Evolutionary conservation across 768 basidiomycete species (phyloP).

Genomic region (Gloeopeniophorella convolvens): DNA sequence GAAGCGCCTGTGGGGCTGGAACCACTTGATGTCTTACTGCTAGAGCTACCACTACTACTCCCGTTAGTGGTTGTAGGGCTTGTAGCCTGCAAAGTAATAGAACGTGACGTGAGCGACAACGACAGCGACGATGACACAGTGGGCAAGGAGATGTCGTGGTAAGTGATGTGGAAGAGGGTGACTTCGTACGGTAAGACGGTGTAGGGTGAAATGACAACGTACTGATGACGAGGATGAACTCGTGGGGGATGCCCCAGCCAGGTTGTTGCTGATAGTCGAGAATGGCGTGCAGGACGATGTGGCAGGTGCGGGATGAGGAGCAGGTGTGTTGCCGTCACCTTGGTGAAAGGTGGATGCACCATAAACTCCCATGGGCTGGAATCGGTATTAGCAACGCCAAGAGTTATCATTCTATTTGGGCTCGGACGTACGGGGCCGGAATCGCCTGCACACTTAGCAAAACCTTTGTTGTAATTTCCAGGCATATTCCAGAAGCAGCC

Average conservation of each 20-base stretch:
- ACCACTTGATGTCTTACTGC: neutral
- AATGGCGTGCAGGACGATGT: slow-evolving; percentile 54
- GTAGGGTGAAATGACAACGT: neutral
- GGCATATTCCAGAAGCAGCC: slow-evolving; percentile 64
- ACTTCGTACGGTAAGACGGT: neutral
- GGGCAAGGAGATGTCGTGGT: neutral
- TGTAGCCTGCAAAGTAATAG: neutral
- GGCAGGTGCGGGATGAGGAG: slow-evolving; percentile 48
- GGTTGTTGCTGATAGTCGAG: slow-evolving; percentile 45
- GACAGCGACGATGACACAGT: neutral
- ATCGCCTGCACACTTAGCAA: slow-evolving; percentile 45
- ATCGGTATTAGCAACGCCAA: neutral
- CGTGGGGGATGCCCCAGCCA: slow-evolving; percentile 2
- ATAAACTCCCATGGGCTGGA: slow-evolving; percentile 62
- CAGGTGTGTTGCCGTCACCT: slow-evolving; percentile 48
- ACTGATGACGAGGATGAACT: slow-evolving; percentile 5
- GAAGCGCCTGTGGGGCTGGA: neutral
- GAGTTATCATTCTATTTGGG: neutral
- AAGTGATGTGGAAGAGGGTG: neutral
- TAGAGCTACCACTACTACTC: neutral
- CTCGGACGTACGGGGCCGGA: slow-evolving; percentile 36
- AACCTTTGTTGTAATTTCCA: slow-evolving; percentile 35
- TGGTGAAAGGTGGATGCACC: slow-evolving; percentile 62
- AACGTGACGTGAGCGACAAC: too few relatives aligned
- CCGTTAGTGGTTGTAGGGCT: neutral